A percentile compares a stretch with the other conserved stretches of the same genome.
These are phyloP conservation scores for Coemansia biformis DNA, from an alignment of 192 early-diverging fungal genomes.

Conservation along the genomic window DNA sequence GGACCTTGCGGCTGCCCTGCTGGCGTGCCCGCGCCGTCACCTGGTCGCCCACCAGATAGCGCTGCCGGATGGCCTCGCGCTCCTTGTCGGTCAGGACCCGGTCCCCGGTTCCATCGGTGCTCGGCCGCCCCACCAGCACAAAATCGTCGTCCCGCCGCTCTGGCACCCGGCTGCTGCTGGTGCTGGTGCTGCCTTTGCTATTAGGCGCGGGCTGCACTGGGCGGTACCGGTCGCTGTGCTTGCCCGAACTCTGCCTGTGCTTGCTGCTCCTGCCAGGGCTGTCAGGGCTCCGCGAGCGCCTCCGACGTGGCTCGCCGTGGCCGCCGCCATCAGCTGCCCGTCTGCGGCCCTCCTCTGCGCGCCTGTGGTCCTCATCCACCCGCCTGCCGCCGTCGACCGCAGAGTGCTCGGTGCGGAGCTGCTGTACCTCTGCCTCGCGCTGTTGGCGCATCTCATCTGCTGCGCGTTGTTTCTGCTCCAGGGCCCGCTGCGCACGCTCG, in stretches of 20 bases:
- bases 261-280: background rate
- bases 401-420: constrained; percentile 4
- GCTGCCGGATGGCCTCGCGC: constrained; percentile 62
- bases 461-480: constrained; percentile 75
- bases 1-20: constrained; percentile 92
- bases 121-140: constrained; percentile 17
- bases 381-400: no score
- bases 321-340: background rate
- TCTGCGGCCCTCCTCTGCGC: no score
- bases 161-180: constrained; percentile 1
- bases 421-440: constrained; percentile 62
- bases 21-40: constrained; percentile 64
- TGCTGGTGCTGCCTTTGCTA: background rate
- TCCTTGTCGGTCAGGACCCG: constrained; percentile 54
- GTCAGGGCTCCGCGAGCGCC: constrained; percentile 10
- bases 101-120: constrained; percentile 38
- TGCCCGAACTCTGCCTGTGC: no score
- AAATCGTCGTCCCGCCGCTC: constrained; percentile 11
- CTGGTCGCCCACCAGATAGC: constrained; percentile 77
- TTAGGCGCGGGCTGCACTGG: no score
- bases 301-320: background rate
- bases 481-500: constrained; percentile 78
- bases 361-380: no score
- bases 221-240: constrained; percentile 1
- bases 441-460: constrained; percentile 63